Evolutionary conservation across 768 basidiomycete species (phyloP), one percentile per base, ranked within the genome.

Genomic region (Leccinum imitatum): DNA sequence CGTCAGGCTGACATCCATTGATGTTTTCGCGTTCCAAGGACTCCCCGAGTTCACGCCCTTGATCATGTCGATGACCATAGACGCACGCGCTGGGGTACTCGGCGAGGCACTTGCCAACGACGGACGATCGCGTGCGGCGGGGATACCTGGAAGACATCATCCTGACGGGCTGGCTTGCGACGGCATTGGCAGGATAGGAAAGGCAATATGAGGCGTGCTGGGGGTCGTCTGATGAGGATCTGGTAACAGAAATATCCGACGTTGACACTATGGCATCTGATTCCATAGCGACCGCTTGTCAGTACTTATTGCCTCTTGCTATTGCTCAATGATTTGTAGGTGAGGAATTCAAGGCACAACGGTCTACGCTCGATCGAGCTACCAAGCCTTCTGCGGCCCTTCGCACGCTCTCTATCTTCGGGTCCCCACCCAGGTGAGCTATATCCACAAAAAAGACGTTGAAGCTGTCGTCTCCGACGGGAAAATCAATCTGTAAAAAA

Each of bases 1-100:
- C 41, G 9, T 44, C 41, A 1, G 1, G 10, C 41, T n/a, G 17
- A 9, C 41, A 44, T 44, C 41, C 41, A 44, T 44, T 0, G 3
- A 4, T 13, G 4, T 19, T 0, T 3, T 19, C 17, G 2, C 41
- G 1, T 17, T 44, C 41, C 94, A 98, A 72, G 95, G 95, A 0
- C 96, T 97, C 72, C 95, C 96, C 1, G 95, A 98, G 69, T 97
- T 91, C 74, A 87, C 83, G 0, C 75, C 83, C 46, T 70, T 77
- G 19, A 83, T 94, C 56, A 78, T 90, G 46, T 68, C 75, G 25
- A 31, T 31, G 31, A 31, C 3, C 10, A 31, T 31, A 31, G 31
- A 78, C 10, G 70, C 70, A n/a, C 84, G 90, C 2, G 64, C 71
- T 0, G 85, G 82, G 0, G 67, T 83, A 9, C 76, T 95, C 6